phyloP scores from a whole-genome alignment of 148 eudicot species.

The Cornus kousa region DNA sequence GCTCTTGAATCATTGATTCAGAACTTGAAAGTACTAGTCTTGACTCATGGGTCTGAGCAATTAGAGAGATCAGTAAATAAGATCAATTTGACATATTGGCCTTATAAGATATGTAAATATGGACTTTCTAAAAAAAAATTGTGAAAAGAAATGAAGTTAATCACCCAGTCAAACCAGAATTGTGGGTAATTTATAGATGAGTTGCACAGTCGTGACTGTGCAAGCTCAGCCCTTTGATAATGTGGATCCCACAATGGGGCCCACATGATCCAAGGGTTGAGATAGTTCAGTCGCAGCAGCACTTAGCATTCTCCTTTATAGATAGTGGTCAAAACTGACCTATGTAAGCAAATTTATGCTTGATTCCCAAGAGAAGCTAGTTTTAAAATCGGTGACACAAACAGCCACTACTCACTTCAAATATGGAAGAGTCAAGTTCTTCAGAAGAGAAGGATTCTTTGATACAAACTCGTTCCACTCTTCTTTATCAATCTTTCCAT shows the following conservation, averaged over 20 bases:
- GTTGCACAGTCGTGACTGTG: too few relatives aligned
- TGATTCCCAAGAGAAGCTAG: background rate
- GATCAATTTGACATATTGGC: background rate
- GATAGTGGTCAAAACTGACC: background rate
- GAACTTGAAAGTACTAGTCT: background rate
- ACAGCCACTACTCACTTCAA: constrained; percentile 54
- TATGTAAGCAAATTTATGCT: background rate
- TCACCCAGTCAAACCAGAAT: background rate
- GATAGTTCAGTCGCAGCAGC: too few relatives aligned
- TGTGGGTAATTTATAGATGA: too few relatives aligned
- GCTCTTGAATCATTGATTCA: background rate
- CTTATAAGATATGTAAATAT: background rate
- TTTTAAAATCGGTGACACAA: background rate
- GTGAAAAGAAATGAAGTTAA: background rate
- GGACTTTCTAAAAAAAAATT: background rate
- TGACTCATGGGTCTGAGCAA: background rate
- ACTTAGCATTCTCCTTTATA: background rate
- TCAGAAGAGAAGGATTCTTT: constrained; percentile 77
- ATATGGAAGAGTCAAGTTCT: constrained; percentile 98
- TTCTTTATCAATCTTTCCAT: constrained; percentile 78
- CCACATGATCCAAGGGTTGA: too few relatives aligned
- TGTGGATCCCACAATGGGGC: too few relatives aligned
- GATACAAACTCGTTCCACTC: constrained; percentile 85
- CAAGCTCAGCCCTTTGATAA: too few relatives aligned
- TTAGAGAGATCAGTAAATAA: background rate